A percentile compares a stretch with the other conserved stretches of the same genome.
Conservation (phyloP, 2,329 filamentous ascomycete species). For the Fusarium haematococcum region DNA sequence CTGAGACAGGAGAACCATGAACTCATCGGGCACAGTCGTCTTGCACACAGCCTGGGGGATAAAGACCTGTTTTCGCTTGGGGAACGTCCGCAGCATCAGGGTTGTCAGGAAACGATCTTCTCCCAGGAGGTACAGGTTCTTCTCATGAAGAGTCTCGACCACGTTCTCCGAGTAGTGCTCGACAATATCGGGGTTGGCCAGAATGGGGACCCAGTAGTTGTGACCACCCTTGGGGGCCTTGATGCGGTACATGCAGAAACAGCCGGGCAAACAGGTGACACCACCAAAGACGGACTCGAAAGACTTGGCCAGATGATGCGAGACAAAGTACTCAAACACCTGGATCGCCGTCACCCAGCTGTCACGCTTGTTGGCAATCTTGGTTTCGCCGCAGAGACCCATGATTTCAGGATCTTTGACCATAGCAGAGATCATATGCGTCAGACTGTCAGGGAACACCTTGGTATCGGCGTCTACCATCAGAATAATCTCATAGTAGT, state of each 20-base stretch:
- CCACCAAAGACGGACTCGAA: conserved; percentile 99
- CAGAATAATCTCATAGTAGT: conserved; percentile 97
- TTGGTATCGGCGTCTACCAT: conserved; percentile 99
- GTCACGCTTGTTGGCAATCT: conserved; percentile 97
- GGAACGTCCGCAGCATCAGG: conserved; percentile 98
- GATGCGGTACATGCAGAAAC: conserved; percentile 99
- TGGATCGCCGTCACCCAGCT: conserved; percentile 98
- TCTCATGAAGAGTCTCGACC: conserved; percentile 97
- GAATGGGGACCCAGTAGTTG: conserved; percentile 99
- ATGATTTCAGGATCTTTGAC: conserved; percentile 99
- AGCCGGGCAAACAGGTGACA: conserved; percentile 97
- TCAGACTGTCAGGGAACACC: conserved; percentile 97
- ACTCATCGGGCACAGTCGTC: conserved; percentile 93
- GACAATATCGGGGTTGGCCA: conserved; percentile 97
- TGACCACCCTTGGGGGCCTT: conserved; percentile 98
- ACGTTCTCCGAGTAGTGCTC: conserved; percentile 99
- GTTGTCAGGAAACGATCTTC: conserved; percentile 97
- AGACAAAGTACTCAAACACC: conserved; percentile 99
- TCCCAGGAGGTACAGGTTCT: conserved; percentile 90
- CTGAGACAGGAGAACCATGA: conserved; percentile 92
- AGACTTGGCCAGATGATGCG: conserved; percentile 94
- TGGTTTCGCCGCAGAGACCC: conserved; percentile 98
- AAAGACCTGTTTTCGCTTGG: conserved; percentile 98
- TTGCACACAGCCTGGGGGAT: conserved; percentile 99
- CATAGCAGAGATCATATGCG: conserved; percentile 99